Evolutionary conservation across 2,329 filamentous ascomycete genomes (phyloP).

Genomic region (Monosporascus sp.): DNA sequence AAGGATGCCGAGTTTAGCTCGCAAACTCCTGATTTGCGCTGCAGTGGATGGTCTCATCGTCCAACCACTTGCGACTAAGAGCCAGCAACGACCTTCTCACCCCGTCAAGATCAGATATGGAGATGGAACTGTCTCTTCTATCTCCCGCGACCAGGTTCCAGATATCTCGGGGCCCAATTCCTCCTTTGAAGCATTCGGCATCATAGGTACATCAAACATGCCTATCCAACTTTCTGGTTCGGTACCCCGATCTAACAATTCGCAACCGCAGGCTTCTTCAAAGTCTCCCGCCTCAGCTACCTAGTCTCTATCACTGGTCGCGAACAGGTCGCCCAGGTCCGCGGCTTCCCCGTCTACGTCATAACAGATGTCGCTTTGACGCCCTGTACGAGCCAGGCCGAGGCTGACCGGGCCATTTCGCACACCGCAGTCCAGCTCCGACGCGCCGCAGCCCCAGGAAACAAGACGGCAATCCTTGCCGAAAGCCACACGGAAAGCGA

Average conservation of each 20-base stretch:
- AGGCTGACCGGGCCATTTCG: slow-evolving; percentile 67
- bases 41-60: slow-evolving; percentile 78
- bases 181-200: slow-evolving; percentile 55
- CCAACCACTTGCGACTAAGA: slow-evolving; percentile 61
- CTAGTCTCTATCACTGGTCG: slow-evolving; percentile 82
- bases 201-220: slow-evolving; percentile 42
- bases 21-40: slow-evolving; percentile 75
- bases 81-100: slow-evolving; percentile 42
- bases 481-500: slow-evolving; percentile 12
- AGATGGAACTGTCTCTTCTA: slow-evolving; percentile 42
- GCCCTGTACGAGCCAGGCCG: slow-evolving; percentile 69
- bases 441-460: slow-evolving; percentile 27
- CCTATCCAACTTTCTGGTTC: neutral
- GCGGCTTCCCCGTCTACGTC: slow-evolving; percentile 76
- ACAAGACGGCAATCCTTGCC: slow-evolving; percentile 8
- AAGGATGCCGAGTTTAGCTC: slow-evolving; percentile 68
- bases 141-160: slow-evolving; percentile 39
- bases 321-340: slow-evolving; percentile 82
- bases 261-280: slow-evolving; percentile 64
- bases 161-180: slow-evolving; percentile 39
- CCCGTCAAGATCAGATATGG: slow-evolving; percentile 67
- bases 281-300: slow-evolving; percentile 74
- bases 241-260: slow-evolving; percentile 3
- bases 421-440: slow-evolving; percentile 47
- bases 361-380: slow-evolving; percentile 89